phyloP scores from a whole-genome alignment of 306 rosid genomes.

The Medicago lupulina region DNA sequence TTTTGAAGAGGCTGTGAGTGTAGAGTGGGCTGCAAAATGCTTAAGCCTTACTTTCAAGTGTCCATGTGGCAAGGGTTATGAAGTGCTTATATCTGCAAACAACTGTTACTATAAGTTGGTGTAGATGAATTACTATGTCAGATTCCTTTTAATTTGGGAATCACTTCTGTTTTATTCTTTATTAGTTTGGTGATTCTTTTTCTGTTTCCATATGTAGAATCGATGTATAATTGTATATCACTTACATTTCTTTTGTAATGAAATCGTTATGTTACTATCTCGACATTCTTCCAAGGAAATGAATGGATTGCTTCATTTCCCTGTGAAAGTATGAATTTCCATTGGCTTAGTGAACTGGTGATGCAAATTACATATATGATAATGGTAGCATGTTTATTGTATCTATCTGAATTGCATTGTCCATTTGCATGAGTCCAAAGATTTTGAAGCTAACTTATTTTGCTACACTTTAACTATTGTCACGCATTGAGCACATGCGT shows the following conservation, averaged over 20 bases:
- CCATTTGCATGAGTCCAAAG: too few species aligned
- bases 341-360: too few species aligned
- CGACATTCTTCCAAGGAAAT: slow-evolving; percentile 1
- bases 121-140: slow-evolving; percentile 31
- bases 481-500: too few species aligned
- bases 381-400: too few species aligned
- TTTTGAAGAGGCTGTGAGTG: slow-evolving; percentile 55
- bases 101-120: slow-evolving; percentile 69
- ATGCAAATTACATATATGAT: too few species aligned
- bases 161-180: slow-evolving; percentile 18
- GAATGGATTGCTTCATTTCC: too few species aligned
- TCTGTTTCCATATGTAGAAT: slow-evolving; percentile 13
- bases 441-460: too few species aligned
- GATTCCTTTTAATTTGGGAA: not conserved
- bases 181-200: not conserved
- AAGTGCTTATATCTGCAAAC: slow-evolving; percentile 57
- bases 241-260: slow-evolving; percentile 22
- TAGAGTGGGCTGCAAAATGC: slow-evolving; percentile 57
- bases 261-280: slow-evolving; percentile 9
- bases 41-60: slow-evolving; percentile 56
- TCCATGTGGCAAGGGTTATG: slow-evolving; percentile 63
- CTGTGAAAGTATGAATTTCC: too few species aligned
- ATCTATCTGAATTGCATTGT: too few species aligned
- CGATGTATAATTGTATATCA: not conserved
- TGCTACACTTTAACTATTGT: too few species aligned